These are phyloP conservation scores for Myriangium duriaei DNA, from an alignment of 2,329 filamentous ascomycete genomes.

Conservation along the genomic window DNA sequence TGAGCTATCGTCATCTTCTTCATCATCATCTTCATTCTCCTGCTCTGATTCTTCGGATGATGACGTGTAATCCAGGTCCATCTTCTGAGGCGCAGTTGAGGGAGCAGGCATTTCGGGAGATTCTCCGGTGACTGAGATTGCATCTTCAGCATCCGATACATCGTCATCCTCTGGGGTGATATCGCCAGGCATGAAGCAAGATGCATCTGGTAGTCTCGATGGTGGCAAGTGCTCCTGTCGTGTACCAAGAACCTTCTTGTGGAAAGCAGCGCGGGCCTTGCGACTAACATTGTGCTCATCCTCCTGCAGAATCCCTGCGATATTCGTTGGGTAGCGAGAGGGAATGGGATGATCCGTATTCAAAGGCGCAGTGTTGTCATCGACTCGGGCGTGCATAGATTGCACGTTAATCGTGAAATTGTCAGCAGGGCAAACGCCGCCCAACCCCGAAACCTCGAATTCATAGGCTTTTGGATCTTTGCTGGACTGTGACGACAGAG, in stretches of 20 bases:
- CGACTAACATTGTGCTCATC: constrained; percentile 4
- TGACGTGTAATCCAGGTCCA: constrained; percentile 18
- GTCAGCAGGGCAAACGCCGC: constrained; percentile 47
- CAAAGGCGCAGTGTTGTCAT: constrained; percentile 10
- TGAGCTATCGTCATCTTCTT: constrained; percentile 19
- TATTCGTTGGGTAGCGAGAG: constrained; percentile 18
- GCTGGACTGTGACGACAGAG: constrained; percentile 17
- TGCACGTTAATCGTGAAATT: constrained; percentile 42
- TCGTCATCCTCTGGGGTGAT: constrained; percentile 23
- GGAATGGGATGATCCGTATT: constrained; percentile 5
- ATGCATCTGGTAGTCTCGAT: constrained; percentile 32
- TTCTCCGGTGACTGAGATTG: constrained; percentile 14
- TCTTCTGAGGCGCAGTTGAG: constrained; percentile 21
- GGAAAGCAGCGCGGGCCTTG: constrained; percentile 34
- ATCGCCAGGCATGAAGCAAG: constrained; percentile 28
- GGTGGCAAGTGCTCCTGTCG: constrained; percentile 49
- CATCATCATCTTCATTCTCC: constrained; percentile 20
- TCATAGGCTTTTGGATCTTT: constrained; percentile 22
- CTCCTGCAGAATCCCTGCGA: constrained; percentile 24
- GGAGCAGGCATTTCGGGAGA: constrained; percentile 16
- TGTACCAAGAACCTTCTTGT: constrained; percentile 53
- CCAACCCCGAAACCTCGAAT: constrained; percentile 42
- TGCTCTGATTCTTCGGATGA: constrained; percentile 15
- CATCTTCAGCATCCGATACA: constrained; percentile 24
- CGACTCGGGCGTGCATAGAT: constrained; percentile 16